Base-by-base conservation (phyloP, 208 protist species). In the Porcisia hertigi region DNA sequence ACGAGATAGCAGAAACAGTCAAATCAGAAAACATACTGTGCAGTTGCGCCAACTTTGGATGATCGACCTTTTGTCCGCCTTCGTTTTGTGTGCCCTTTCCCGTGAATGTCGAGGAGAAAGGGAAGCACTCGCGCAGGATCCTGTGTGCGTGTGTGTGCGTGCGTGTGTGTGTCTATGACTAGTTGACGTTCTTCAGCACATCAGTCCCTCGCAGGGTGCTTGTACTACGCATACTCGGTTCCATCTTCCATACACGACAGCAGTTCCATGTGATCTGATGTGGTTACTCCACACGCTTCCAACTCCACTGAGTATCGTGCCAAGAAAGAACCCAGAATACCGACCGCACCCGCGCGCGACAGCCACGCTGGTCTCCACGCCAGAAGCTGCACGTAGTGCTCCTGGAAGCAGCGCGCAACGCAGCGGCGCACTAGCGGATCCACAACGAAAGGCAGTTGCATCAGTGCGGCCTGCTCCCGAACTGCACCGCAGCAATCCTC, bases 361-460 rank as follows among this genome's bases (percentile, higher is more conserved):
- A 79, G 76, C 73, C 39, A 34, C 55, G 67, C 76, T 80, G 87
- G 57, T 76, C 57, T 41, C 79, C 79, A 83, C 4, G 43, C 67
- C 25, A 83, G 57, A 23, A 77, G 69, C 77, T 92, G 87, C 11
- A 86, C 79, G 67, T 82, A 89, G 77, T 93, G 84, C 80, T 96
- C 92, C 74, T 96, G 92, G 77, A 96, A 96, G 63, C 83, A 90
- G 39, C 73, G 79, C 18, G 88, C 74, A 16, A 96, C 71, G 66
- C 83, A 90, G 59, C 77, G 85, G 63, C 89, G 92, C 74, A 96
- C 75, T 11, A 89, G 49, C 11, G 64, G 65, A 73, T 94, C 89
- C 9, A 73, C 73, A 55, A 96, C 76, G 75, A 88, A 96, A 2
- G 92, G 89, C 58, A 86, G 75, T 53, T 60, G 74, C 75, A 94